Evolutionary conservation across 2,329 filamentous ascomycete genomes (phyloP).

Genomic region (Chlorencoelia australis): DNA sequence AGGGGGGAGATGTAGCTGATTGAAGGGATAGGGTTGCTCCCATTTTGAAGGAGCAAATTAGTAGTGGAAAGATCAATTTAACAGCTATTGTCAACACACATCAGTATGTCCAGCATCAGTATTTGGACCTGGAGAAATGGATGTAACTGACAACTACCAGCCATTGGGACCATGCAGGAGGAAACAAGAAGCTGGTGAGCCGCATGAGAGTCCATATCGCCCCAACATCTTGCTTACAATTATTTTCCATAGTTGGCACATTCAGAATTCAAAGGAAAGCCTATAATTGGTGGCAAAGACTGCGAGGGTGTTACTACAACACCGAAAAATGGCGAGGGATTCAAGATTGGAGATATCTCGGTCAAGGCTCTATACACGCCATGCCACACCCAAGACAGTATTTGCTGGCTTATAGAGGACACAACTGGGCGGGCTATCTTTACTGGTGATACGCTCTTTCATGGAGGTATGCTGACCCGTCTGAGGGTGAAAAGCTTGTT

Average conservation of each 20-base stretch:
- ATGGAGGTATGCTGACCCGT: constrained; percentile 52
- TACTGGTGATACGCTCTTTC: constrained; percentile 93
- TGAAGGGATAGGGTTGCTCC: constrained; percentile 41
- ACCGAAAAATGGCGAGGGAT: constrained; percentile 63
- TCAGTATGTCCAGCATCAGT: constrained; percentile 53
- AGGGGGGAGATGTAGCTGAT: constrained; percentile 6
- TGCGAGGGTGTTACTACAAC: constrained; percentile 72
- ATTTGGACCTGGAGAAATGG: not conserved
- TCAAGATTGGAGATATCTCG: constrained; percentile 73
- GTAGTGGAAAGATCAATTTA: constrained; percentile 65
- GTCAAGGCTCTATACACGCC: constrained; percentile 89
- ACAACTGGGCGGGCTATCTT: constrained; percentile 71
- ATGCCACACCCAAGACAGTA: constrained; percentile 96
- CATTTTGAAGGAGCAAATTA: constrained; percentile 62
- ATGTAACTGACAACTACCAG: constrained; percentile 40
- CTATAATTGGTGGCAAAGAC: constrained; percentile 80
- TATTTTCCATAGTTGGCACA: constrained; percentile 12
- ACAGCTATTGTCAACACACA: constrained; percentile 93
- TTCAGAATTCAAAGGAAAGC: constrained; percentile 31
- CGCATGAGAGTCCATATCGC: not conserved
- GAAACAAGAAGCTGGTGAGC: constrained; percentile 69
- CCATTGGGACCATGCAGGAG: constrained; percentile 90
- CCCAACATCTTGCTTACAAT: not conserved
- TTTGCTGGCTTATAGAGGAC: constrained; percentile 89
- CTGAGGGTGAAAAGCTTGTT: not conserved